Evolutionary conservation across 306 rosid genomes (phyloP).

Genomic region (Lithocarpus polystachyus): DNA sequence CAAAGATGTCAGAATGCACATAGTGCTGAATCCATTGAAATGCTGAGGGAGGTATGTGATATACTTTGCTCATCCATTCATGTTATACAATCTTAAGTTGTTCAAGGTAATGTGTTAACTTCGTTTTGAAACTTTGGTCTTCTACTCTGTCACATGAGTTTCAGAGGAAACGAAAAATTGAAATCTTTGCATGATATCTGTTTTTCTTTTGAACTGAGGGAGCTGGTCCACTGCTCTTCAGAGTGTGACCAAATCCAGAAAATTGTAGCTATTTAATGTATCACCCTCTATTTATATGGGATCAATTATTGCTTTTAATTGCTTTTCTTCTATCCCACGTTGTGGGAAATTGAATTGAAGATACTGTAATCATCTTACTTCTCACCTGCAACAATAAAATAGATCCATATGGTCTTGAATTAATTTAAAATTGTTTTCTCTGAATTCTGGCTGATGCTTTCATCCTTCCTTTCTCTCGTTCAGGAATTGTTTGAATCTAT

Average conservation of each 20-base stretch:
- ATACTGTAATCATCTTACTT: conserved; percentile 1
- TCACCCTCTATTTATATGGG: not conserved
- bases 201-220: conserved; percentile 8
- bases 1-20: conserved; percentile 69
- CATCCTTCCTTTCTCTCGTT: conserved; percentile 25
- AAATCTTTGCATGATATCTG: not conserved
- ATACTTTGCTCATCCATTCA: conserved; percentile 24
- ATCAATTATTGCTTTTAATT: not conserved
- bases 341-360: not conserved
- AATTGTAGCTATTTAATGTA: conserved; percentile 7
- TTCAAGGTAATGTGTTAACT: not conserved
- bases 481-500: conserved; percentile 88
- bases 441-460: conserved; percentile 26
- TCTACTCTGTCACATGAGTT: not conserved
- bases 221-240: conserved; percentile 5
- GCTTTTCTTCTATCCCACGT: not conserved
- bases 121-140: not conserved
- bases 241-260: not conserved
- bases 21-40: conserved; percentile 76
- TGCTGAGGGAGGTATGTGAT: conserved; percentile 81
- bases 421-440: not conserved
- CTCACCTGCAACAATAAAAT: conserved; percentile 14
- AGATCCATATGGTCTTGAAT: conserved; percentile 9
- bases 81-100: conserved; percentile 10
- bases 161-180: conserved; percentile 1